Conservation (phyloP, 441 rosid species). For the Jatropha multifida region DNA sequence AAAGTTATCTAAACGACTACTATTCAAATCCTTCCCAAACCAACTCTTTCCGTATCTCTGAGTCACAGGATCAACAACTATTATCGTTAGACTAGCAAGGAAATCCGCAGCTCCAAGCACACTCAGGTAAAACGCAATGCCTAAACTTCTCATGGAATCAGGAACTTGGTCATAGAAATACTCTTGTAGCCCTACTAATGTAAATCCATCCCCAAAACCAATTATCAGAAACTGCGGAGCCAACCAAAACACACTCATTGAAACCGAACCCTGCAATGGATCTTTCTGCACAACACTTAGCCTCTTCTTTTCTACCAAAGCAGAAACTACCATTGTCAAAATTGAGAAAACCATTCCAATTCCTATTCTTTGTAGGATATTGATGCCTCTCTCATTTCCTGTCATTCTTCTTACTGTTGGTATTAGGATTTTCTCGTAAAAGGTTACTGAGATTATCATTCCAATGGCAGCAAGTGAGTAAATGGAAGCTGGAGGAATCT, state of each 20-base stretch:
- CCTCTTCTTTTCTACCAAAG: constrained; percentile 67
- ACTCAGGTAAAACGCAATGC: constrained; percentile 76
- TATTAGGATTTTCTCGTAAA: constrained; percentile 68
- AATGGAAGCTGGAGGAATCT: constrained; percentile 73
- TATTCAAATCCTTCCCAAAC: constrained; percentile 81
- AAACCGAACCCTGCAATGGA: constrained; percentile 38
- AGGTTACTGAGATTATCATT: constrained; percentile 52
- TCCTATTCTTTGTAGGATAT: constrained; percentile 82
- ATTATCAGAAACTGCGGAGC: constrained; percentile 66
- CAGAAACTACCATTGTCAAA: constrained; percentile 63
- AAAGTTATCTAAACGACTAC: constrained; percentile 76
- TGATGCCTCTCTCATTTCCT: constrained; percentile 75
- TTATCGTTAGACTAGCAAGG: constrained; percentile 65
- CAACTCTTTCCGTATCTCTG: constrained; percentile 54
- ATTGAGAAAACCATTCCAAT: constrained; percentile 81
- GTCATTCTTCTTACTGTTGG: constrained; percentile 51
- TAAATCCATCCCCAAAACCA: constrained; percentile 65
- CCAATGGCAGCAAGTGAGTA: constrained; percentile 59
- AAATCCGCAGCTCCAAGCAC: constrained; percentile 77
- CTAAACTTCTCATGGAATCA: constrained; percentile 81
- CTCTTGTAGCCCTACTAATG: constrained; percentile 83
- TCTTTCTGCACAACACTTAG: constrained; percentile 32
- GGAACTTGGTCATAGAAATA: constrained; percentile 88
- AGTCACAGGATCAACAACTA: constrained; percentile 52
- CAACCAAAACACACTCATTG: constrained; percentile 76